Evolutionary conservation across 345 rosid species (phyloP), one percentile per base, ranked within the genome.

Genomic region (Gossypioides kirkii): DNA sequence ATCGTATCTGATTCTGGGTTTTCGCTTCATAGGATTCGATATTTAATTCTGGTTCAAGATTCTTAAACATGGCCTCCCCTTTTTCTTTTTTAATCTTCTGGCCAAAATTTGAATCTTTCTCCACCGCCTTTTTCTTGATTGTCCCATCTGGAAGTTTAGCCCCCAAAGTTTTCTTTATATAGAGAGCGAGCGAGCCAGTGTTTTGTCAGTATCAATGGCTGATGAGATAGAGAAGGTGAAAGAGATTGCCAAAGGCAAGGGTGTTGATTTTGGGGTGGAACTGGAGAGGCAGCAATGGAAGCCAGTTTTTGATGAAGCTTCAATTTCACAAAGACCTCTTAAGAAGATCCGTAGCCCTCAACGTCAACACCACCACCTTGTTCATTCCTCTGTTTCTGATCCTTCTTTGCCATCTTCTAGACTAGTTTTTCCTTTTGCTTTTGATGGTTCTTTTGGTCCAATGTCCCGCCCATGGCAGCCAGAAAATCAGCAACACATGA

Each of bases 281-380:
- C 61, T 76, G 6, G 82, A 85, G 78, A 85, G 76, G 78, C 82
- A 64, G 52, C 85, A 80, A 77, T 76, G 92, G 89, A 85, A 77
- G 80, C 83, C 84, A 8, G 82, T 81, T 80, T 80, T 85, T 41
- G 84, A 82, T 74, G 91, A 83, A 76, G 85, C 89, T 79, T 85
- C 88, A 70, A 20, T 75, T 81, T 84, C 89, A 2, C 63, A 73
- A 14, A 83, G 88, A 69, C 89, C 94, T 79, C 81, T 80, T 61
- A 92, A 86, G 78, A 92, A 90, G 80, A 81, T 78, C 60, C 83
- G 86, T 36, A 90, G 88, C 80, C 86, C 89, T 32, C 89, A 88
- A 70, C 83, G 85, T 47, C 86, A 82, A 71, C 7, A 32, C 38
- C 38, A 32, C 38, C 78, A 61, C 69, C 78, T 73, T 58, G 50